phyloP scores from a whole-genome alignment of 768 basidiomycete genomes.

The Naganishia antarctica region DNA sequence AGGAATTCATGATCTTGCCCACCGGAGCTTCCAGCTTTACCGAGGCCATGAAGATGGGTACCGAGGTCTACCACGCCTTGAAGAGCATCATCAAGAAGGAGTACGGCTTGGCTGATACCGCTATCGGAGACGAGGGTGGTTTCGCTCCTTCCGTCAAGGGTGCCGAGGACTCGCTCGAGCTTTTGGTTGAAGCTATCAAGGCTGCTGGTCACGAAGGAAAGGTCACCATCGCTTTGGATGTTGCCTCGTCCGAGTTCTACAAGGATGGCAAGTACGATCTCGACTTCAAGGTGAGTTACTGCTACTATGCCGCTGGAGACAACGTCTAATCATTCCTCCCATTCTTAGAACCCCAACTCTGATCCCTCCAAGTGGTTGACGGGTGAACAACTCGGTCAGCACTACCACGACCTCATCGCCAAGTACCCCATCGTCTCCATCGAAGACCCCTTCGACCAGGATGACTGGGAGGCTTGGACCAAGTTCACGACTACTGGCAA shows the following conservation, averaged over 20 bases:
- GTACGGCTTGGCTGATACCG: constrained; percentile 95
- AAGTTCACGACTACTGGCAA: constrained; percentile 75
- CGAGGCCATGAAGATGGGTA: constrained; percentile 97
- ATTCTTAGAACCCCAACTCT: constrained; percentile 94
- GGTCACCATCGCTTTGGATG: constrained; percentile 96
- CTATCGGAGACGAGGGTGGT: constrained; percentile 93
- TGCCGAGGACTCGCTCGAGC: constrained; percentile 94
- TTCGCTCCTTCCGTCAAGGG: constrained; percentile 97
- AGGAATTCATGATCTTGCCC: constrained; percentile 99
- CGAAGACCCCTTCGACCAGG: constrained; percentile 96
- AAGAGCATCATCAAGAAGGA: constrained; percentile 99
- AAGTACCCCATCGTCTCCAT: constrained; percentile 76
- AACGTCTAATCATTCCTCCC: not conserved
- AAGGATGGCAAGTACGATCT: constrained; percentile 99
- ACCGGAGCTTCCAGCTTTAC: constrained; percentile 86
- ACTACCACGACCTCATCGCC: constrained; percentile 78
- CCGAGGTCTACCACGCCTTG: constrained; percentile 94
- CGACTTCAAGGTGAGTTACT: constrained; percentile 53
- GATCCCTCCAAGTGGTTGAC: constrained; percentile 94
- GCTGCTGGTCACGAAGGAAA: constrained; percentile 98
- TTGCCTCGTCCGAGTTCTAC: constrained; percentile 99
- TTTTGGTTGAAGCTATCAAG: constrained; percentile 91
- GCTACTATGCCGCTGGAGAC: not conserved
- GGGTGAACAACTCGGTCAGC: constrained; percentile 82
- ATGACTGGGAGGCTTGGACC: constrained; percentile 98